Base-by-base conservation (phyloP, 169 alveolate genomes). In the Cryptosporidium meleagridis region DNA sequence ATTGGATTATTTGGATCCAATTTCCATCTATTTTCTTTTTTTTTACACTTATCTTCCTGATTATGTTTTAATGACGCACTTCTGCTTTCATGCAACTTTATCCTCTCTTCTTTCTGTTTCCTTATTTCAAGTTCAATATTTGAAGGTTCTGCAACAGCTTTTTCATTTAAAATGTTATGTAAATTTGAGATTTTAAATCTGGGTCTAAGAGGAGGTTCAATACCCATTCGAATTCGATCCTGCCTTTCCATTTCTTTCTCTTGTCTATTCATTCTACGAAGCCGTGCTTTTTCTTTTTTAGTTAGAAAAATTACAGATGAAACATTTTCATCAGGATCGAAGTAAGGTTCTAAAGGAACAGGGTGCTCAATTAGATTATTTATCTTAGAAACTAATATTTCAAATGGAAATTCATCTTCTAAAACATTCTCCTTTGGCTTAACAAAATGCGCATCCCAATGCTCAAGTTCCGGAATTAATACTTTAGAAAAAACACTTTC, bases 191-290 rank as follows among this genome's bases (percentile, higher is more conserved):
- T 91, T 75, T 95, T 96, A 75, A 96, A 86, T 70, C 94, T 96
- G 23, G 98, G 98, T 7, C 96, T 97, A 3, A 97, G 97, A 21
- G 98, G 98, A 14, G 98, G 97, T 37, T 96, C 84, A 65, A 94
- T 85, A 9, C 98, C 98, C 75, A 96, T 94, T 61, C 96, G 85
- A 37, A 96, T 95, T 72, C 96, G 94, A 71, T 96, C 98, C 75
- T 94, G 98, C 53, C 95, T 96, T 35, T 92, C 95, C 85, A 86
- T 91, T 72, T 94, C 95, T 80, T 91, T 92, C 84, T 96, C 98
- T 87, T 95, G 97, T 29, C 97, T 84, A 70, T 93, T 96, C 45
- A 96, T 93, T 26, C 96, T 71, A 62, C 98, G 84, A 41, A 96
- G 87, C 89, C 94, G 92, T 93, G 95, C 92, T 95, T 92, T 61